phyloP scores from a whole-genome alignment of 2,329 filamentous ascomycete species.

The Pestalotiopsis sp. region DNA sequence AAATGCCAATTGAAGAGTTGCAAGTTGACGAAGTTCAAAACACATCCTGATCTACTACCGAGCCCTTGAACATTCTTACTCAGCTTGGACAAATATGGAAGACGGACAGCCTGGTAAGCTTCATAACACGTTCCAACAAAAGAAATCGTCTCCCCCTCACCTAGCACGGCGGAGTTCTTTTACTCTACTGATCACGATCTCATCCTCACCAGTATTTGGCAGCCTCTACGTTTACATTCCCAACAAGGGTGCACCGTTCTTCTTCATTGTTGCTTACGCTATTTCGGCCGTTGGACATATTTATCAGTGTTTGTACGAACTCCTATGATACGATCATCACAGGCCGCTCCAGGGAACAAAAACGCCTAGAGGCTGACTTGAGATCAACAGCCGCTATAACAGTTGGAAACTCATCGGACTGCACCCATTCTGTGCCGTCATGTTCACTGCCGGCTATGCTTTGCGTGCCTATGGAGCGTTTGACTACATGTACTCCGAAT shows the following conservation, averaged over 20 bases:
- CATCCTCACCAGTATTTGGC: not conserved
- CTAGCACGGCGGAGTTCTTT: not conserved
- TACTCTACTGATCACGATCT: not conserved
- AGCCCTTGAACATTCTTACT: no score
- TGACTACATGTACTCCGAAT: not conserved
- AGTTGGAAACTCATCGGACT: conserved; percentile 14
- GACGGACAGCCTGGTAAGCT: not conserved
- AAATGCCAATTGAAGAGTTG: no score
- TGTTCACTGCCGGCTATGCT: not conserved
- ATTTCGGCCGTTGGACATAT: conserved; percentile 2
- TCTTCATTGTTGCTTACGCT: conserved; percentile 16
- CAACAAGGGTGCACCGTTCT: conserved; percentile 14
- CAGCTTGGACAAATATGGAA: not conserved
- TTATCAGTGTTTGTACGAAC: not conserved
- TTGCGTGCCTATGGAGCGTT: not conserved
- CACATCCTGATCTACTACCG: no score
- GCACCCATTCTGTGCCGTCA: conserved; percentile 13
- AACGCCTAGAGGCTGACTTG: not conserved
- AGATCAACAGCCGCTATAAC: conserved; percentile 10
- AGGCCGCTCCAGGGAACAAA: not conserved
- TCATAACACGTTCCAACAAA: no score
- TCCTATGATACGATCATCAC: not conserved
- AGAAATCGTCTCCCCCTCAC: no score
- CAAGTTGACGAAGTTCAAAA: no score
- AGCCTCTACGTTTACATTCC: conserved; percentile 17